Evolutionary conservation across 2,329 filamentous ascomycete genomes (phyloP).

Genomic region (Meredithiella fracta): DNA sequence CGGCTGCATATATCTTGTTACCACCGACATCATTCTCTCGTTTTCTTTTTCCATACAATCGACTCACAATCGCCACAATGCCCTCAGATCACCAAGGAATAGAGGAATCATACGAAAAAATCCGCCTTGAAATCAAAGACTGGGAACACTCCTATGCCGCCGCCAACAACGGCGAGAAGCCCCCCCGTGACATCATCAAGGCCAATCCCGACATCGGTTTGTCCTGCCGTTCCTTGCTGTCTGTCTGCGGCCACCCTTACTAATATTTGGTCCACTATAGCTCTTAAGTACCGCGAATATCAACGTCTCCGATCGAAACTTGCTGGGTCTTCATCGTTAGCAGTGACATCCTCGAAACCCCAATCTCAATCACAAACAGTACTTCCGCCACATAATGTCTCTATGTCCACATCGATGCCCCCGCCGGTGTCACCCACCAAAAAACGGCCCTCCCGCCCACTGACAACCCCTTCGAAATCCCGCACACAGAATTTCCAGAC

Average conservation of each 20-base stretch:
- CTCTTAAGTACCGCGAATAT: slow-evolving; percentile 67
- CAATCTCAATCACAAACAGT: too few relatives aligned
- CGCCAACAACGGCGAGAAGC: slow-evolving; percentile 49
- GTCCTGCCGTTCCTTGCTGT: slow-evolving; percentile 13
- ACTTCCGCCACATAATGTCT: too few relatives aligned
- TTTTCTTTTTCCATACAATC: not conserved
- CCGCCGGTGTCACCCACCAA: slow-evolving; percentile 20
- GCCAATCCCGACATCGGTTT: slow-evolving; percentile 53
- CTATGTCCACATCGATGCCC: slow-evolving; percentile 17
- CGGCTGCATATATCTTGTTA: too few relatives aligned
- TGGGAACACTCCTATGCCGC: slow-evolving; percentile 57
- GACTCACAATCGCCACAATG: not conserved
- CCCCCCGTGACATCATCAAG: slow-evolving; percentile 61
- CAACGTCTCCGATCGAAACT: slow-evolving; percentile 33
- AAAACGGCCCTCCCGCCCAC: slow-evolving; percentile 24
- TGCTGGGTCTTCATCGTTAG: not conserved
- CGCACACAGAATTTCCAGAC: slow-evolving; percentile 15
- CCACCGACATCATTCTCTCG: too few relatives aligned
- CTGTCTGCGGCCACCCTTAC: not conserved
- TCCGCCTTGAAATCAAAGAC: slow-evolving; percentile 54
- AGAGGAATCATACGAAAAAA: slow-evolving; percentile 32
- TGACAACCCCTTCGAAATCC: slow-evolving; percentile 31
- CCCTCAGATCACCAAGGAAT: not conserved
- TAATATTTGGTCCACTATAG: not conserved
- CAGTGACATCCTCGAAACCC: too few relatives aligned